Evolutionary conservation across 768 basidiomycete genomes (phyloP).

Genomic region (Rhodotorula toruloides): DNA sequence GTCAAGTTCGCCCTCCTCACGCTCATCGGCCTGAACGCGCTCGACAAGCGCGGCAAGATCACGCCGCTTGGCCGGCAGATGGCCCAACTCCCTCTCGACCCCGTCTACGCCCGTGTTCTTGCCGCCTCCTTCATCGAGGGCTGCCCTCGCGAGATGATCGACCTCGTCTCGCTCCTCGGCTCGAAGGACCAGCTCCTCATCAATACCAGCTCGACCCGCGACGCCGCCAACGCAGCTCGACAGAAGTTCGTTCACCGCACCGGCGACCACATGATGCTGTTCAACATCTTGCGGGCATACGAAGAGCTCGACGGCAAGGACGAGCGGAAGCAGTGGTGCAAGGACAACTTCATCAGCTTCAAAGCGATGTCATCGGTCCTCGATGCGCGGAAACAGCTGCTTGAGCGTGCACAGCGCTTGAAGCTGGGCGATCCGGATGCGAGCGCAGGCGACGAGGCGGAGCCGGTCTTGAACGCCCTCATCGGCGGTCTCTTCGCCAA

Average conservation of each 20-base stretch:
- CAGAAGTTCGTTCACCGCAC: constrained; percentile 72
- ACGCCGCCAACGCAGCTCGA: constrained; percentile 61
- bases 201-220: constrained; percentile 52
- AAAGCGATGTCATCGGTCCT: constrained; percentile 70
- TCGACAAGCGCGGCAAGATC: constrained; percentile 61
- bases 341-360: constrained; percentile 73
- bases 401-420: constrained; percentile 57
- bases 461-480: constrained; percentile 65
- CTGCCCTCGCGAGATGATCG: constrained; percentile 73
- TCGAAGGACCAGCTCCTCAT: constrained; percentile 51
- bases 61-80: constrained; percentile 74
- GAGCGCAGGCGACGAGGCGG: constrained; percentile 56
- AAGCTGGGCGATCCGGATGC: constrained; percentile 56
- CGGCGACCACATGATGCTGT: constrained; percentile 85
- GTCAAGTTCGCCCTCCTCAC: constrained; percentile 46
- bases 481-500: constrained; percentile 74
- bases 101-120: constrained; percentile 68
- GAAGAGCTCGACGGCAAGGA: constrained; percentile 51
- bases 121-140: constrained; percentile 67
- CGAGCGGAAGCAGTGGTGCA: constrained; percentile 64
- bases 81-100: constrained; percentile 90
- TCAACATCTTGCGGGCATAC: constrained; percentile 79
- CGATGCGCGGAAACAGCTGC: constrained; percentile 74
- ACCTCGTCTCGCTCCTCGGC: constrained; percentile 77
- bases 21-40: constrained; percentile 72